A percentile compares a stretch with the other conserved stretches of the same genome.
Conservation (phyloP, 192 early-diverging fungal species). For the Coemansia sp. region DNA sequence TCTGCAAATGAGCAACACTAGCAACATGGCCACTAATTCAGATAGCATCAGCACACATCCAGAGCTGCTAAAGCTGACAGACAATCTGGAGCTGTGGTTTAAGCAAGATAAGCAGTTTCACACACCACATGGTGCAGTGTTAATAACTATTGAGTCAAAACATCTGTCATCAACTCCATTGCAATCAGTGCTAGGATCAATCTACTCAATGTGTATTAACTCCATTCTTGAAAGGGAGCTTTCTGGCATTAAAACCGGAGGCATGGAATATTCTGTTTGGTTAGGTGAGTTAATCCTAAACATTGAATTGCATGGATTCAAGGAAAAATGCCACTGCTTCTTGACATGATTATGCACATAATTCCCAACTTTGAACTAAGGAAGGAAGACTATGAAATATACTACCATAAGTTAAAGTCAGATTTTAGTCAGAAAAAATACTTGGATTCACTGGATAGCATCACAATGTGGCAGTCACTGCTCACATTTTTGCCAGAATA, state of each 20-base stretch:
- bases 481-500: neutral
- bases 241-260: constrained; percentile 78
- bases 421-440: neutral
- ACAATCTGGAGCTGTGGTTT: constrained; percentile 72
- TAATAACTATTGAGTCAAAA: constrained; percentile 52
- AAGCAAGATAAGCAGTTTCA: constrained; percentile 89
- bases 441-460: neutral
- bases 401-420: neutral
- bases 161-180: constrained; percentile 40
- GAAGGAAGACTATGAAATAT: neutral
- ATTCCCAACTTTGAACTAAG: constrained; percentile 12
- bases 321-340: constrained; percentile 71
- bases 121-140: constrained; percentile 80
- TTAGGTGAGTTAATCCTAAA: too few relatives aligned
- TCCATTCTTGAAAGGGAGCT: constrained; percentile 76
- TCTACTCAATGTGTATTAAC: constrained; percentile 67
- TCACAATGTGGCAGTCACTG: neutral
- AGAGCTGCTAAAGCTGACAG: constrained; percentile 8
- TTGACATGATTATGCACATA: constrained; percentile 61
- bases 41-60: neutral
- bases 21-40: neutral
- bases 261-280: too few relatives aligned
- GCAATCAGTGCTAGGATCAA: constrained; percentile 58
- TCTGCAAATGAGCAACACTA: constrained; percentile 53
- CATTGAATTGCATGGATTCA: too few relatives aligned